phyloP scores from a whole-genome alignment of 2,329 filamentous ascomycete genomes.

The Ophiosphaerella narmari region DNA sequence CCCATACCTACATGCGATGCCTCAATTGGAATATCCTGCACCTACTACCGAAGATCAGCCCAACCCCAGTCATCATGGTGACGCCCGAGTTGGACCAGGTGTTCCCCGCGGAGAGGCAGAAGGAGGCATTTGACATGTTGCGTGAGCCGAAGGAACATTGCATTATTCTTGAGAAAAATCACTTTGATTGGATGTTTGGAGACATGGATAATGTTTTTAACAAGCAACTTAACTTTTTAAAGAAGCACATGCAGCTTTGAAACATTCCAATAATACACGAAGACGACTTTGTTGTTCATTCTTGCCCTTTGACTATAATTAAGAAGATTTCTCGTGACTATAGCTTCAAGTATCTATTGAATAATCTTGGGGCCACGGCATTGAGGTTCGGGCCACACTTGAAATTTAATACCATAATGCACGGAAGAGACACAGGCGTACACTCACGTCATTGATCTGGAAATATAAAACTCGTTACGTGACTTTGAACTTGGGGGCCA shows the following conservation, averaged over 20 bases:
- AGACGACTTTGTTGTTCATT: background rate
- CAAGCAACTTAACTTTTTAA: constrained; percentile 7
- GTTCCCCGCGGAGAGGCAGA: constrained; percentile 6
- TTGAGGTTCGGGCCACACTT: background rate
- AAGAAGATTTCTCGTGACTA: background rate
- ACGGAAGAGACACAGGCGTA: background rate
- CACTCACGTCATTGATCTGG: background rate
- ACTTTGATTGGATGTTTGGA: constrained; percentile 16
- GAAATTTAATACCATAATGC: background rate
- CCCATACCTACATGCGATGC: constrained; percentile 8
- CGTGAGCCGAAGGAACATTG: constrained; percentile 8
- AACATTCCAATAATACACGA: background rate
- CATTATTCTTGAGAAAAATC: constrained; percentile 4
- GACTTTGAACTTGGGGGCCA: background rate
- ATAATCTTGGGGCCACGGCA: background rate
- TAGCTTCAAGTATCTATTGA: background rate
- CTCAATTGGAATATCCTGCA: constrained; percentile 9
- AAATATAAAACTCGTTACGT: background rate
- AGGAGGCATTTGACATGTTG: constrained; percentile 6
- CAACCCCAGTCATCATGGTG: constrained; percentile 13
- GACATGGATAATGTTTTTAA: constrained; percentile 9
- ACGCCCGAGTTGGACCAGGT: constrained; percentile 10
- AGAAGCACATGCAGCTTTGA: constrained; percentile 3
- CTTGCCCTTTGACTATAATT: background rate
- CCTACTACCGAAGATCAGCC: constrained; percentile 5